phyloP scores from a whole-genome alignment of 2,329 filamentous ascomycete species.

The Byssoonygena ceratinophila region DNA sequence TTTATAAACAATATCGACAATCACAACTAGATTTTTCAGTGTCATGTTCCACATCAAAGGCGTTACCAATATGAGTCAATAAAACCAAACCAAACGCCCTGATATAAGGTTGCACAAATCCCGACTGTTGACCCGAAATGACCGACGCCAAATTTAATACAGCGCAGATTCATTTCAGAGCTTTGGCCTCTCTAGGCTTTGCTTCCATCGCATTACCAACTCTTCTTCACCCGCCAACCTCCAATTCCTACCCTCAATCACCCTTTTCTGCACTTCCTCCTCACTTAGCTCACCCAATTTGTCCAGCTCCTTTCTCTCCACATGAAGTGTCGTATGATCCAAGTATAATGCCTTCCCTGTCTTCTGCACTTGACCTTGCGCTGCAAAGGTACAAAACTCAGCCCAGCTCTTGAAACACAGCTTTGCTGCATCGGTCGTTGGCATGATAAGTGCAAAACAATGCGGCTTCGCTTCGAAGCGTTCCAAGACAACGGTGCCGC shows the following conservation, averaged over 20 bases:
- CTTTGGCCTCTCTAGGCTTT: constrained; percentile 16
- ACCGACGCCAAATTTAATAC: neutral
- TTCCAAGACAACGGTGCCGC: constrained; percentile 30
- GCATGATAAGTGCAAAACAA: constrained; percentile 48
- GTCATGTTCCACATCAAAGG: no score
- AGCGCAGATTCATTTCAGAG: neutral
- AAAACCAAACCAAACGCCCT: neutral
- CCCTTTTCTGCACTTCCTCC: constrained; percentile 26
- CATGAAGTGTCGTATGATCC: constrained; percentile 23
- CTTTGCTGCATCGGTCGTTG: constrained; percentile 36
- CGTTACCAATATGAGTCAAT: neutral
- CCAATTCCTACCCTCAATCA: constrained; percentile 25
- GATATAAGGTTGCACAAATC: neutral
- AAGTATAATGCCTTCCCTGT: constrained; percentile 24
- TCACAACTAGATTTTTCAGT: no score
- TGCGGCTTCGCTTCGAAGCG: constrained; percentile 40
- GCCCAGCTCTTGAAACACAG: constrained; percentile 49
- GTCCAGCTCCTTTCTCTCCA: constrained; percentile 27
- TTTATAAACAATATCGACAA: no score
- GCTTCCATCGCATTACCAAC: constrained; percentile 24
- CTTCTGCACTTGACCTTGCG: constrained; percentile 21
- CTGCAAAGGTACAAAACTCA: constrained; percentile 40
- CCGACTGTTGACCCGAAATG: neutral
- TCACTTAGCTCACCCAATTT: constrained; percentile 27
- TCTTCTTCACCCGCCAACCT: constrained; percentile 29